A percentile compares a stretch with the other conserved stretches of the same genome.
Evolutionary conservation across 2,329 filamentous ascomycete species (phyloP).

Genomic region (Fusarium clavum): DNA sequence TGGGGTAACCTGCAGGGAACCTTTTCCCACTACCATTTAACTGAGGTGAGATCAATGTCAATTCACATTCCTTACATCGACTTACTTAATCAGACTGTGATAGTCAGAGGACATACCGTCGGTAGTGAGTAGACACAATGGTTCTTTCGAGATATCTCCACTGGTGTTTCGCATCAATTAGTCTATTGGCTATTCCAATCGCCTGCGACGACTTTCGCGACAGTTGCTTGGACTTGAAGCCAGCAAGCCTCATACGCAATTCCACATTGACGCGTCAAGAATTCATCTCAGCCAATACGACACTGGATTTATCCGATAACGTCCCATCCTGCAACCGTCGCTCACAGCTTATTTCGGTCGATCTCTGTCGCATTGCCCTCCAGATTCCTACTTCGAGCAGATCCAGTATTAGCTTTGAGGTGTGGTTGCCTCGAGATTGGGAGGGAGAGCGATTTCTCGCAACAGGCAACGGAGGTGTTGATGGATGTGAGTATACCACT

Average conservation of each 20-base stretch:
- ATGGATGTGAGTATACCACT: conserved; percentile 52
- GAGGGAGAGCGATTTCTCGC: conserved; percentile 57
- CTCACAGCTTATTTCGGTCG: conserved; percentile 7
- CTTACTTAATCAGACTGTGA: background rate
- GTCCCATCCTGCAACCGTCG: conserved; percentile 20
- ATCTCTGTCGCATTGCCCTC: conserved; percentile 19
- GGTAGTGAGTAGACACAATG: background rate
- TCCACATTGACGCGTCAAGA: conserved; percentile 25
- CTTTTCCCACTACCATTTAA: background rate
- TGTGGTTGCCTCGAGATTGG: conserved; percentile 61
- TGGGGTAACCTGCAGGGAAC: too few relatives aligned
- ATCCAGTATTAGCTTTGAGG: conserved; percentile 52
- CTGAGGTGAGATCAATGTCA: background rate
- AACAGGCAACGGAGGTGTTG: conserved; percentile 61
- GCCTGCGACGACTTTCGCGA: conserved; percentile 2
- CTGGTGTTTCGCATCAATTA: background rate
- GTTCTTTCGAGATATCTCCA: background rate
- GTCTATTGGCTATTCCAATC: background rate
- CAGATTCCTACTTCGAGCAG: conserved; percentile 21
- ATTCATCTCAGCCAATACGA: conserved; percentile 5
- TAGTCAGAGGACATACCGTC: too few relatives aligned
- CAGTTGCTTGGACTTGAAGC: conserved; percentile 6
- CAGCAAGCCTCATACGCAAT: conserved; percentile 1
- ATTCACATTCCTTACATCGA: background rate
- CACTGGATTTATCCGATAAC: conserved; percentile 2